Evolutionary conservation across 257 asterid genomes (phyloP).

Genomic region (Jaltomata sinuosa): DNA sequence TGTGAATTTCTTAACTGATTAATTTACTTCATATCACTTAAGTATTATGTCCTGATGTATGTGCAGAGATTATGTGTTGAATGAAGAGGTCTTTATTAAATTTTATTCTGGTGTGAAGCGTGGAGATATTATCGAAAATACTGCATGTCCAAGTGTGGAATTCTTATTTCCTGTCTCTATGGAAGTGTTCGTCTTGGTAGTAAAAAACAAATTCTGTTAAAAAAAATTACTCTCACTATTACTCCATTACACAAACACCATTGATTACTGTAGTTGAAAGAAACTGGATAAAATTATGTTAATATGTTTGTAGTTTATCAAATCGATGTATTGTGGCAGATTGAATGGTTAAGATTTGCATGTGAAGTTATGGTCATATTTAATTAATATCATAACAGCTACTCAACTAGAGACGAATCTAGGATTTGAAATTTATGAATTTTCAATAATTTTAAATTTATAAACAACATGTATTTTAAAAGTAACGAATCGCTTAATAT

Average conservation of each 20-base stretch:
- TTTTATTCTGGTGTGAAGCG: constrained; percentile 78
- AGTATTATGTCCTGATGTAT: neutral
- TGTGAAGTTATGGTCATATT: neutral
- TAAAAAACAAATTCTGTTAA: neutral
- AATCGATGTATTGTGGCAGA: neutral
- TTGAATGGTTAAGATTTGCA: neutral
- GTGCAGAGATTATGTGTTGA: constrained; percentile 58
- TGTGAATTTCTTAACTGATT: neutral
- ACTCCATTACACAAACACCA: neutral
- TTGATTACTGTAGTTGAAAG: neutral
- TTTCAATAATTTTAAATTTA: no score
- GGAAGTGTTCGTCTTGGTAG: neutral
- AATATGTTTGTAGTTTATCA: no score
- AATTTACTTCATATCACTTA: neutral
- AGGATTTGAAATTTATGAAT: no score
- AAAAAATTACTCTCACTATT: neutral
- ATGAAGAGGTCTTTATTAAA: constrained; percentile 40
- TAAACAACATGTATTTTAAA: no score
- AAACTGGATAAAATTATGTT: neutral
- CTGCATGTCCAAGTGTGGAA: constrained; percentile 79
- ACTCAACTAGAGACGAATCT: neutral
- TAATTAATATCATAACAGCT: neutral
- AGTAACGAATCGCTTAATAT: no score
- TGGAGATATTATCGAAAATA: constrained; percentile 74
- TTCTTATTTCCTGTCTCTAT: neutral